Evolutionary conservation across 306 rosid species (phyloP).

Genomic region (Abrus pulchellus): DNA sequence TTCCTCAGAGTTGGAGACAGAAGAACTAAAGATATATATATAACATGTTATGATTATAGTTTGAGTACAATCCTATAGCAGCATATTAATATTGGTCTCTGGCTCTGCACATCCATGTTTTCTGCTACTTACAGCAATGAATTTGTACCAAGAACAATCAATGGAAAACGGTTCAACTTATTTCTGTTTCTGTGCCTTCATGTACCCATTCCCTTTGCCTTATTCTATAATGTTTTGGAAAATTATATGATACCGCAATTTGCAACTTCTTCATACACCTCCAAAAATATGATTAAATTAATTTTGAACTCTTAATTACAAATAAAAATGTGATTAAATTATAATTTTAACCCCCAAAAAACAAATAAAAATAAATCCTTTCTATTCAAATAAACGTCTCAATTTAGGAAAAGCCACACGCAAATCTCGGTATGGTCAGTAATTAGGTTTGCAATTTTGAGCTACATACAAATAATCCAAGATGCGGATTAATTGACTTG

Average conservation of each 20-base stretch:
- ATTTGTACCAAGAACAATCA: constrained; percentile 44
- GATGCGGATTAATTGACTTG: constrained; percentile 5
- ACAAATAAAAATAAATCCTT: not conserved
- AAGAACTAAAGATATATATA: constrained; percentile 34
- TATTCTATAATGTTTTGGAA: constrained; percentile 32
- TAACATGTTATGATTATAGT: constrained; percentile 23
- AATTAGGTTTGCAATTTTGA: constrained; percentile 16
- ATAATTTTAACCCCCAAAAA: not conserved
- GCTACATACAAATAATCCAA: not conserved
- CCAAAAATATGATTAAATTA: not conserved
- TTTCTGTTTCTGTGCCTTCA: constrained; percentile 43
- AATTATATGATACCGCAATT: not conserved
- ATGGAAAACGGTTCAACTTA: constrained; percentile 37
- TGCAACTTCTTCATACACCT: not conserved
- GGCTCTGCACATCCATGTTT: constrained; percentile 9
- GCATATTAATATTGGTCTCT: constrained; percentile 45
- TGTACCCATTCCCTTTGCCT: constrained; percentile 34
- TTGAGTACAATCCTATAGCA: constrained; percentile 40
- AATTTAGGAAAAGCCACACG: constrained; percentile 1
- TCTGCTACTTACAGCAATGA: constrained; percentile 42
- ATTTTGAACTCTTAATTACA: too few relatives aligned
- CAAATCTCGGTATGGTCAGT: not conserved
- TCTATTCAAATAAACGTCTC: not conserved
- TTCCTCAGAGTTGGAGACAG: constrained; percentile 31
- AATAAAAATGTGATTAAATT: too few relatives aligned